Conservation (phyloP, 306 rosid genomes). For the Vigna nakashimae region DNA sequence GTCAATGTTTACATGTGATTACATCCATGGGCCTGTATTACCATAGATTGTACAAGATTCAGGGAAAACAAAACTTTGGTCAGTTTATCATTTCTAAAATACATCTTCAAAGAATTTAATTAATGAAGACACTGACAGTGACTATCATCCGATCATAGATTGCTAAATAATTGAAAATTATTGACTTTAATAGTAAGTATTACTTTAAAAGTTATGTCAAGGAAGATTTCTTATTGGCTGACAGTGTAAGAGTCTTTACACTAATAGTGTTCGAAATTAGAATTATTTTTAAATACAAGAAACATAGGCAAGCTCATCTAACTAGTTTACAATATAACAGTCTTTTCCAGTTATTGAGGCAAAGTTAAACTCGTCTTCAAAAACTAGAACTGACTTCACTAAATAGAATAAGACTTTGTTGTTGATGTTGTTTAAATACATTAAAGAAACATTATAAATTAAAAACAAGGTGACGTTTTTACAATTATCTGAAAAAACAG, state of each 20-base stretch:
- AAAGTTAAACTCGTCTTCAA: neutral
- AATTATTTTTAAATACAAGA: neutral
- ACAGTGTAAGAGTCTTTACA: neutral
- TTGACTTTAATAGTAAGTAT: neutral
- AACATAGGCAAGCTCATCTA: neutral
- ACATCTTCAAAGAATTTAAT: neutral
- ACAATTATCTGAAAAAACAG: neutral
- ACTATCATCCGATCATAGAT: neutral
- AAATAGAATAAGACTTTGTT: neutral
- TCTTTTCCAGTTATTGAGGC: neutral
- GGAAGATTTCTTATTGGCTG: neutral
- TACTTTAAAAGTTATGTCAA: neutral
- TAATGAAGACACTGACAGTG: neutral
- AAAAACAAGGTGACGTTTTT: neutral
- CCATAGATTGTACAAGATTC: neutral
- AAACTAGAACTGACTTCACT: neutral
- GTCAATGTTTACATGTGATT: neutral
- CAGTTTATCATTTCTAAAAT: neutral
- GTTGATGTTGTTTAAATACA: neutral
- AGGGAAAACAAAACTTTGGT: neutral
- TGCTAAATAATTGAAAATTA: neutral
- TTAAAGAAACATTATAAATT: neutral
- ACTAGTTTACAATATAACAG: neutral
- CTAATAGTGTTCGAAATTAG: neutral
- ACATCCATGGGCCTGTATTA: neutral